Percentiles rank a stretch among this genome's conserved stretches.
phyloP scores from a whole-genome alignment of 768 basidiomycete genomes.

The Hygrophorus russula region DNA sequence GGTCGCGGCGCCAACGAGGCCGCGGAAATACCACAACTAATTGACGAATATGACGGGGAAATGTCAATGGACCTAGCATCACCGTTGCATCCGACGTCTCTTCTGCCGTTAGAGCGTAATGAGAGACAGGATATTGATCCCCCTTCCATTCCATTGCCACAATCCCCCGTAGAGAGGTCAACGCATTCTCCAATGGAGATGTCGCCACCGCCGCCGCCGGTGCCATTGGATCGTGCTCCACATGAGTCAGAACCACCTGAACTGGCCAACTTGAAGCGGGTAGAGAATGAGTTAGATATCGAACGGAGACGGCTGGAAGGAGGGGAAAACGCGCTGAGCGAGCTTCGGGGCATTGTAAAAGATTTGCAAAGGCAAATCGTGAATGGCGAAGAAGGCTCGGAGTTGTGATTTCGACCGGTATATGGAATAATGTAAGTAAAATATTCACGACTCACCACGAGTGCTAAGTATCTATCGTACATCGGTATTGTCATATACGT shows the following conservation, averaged over 20 bases:
- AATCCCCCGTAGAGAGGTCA: slow-evolving; percentile 5
- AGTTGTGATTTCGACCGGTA: too few relatives aligned
- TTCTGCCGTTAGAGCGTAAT: slow-evolving; percentile 8
- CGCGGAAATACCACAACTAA: slow-evolving; percentile 2
- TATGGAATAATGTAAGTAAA: too few relatives aligned
- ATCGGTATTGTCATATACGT: not conserved
- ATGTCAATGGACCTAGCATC: slow-evolving; percentile 43
- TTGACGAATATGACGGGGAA: slow-evolving; percentile 26
- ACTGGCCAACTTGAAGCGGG: not conserved
- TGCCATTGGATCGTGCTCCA: not conserved
- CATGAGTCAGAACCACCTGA: not conserved
- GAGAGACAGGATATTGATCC: slow-evolving; percentile 7
- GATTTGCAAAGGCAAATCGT: slow-evolving; percentile 1
- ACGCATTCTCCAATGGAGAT: not conserved
- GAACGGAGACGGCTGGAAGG: slow-evolving; percentile 3
- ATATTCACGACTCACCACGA: too few relatives aligned
- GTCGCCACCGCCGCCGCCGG: not conserved
- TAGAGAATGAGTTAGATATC: slow-evolving; percentile 7
- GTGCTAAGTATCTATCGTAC: not conserved
- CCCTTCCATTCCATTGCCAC: slow-evolving; percentile 9
- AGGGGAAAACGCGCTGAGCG: slow-evolving; percentile 6
- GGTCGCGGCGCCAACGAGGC: slow-evolving; percentile 3
- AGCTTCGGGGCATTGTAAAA: slow-evolving; percentile 5
- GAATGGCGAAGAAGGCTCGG: not conserved
- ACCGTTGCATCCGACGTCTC: slow-evolving; percentile 29